Conservation (phyloP, 768 basidiomycete species). For the Podaxis sp. region DNA sequence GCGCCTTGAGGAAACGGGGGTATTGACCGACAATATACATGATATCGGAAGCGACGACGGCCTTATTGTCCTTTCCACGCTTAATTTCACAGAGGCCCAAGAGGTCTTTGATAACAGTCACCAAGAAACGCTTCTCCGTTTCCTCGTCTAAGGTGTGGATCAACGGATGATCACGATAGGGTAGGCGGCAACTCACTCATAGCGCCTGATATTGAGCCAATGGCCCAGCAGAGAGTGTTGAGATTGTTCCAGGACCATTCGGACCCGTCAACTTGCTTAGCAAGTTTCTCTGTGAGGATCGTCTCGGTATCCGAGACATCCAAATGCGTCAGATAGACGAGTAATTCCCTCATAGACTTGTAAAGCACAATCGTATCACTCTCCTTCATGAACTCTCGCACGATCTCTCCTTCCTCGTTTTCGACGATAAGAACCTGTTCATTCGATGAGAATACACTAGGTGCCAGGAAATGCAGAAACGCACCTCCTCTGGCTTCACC, state of each 20-base stretch:
- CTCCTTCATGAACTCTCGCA: constrained; percentile 99
- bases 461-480: constrained; percentile 19
- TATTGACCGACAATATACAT: constrained; percentile 99
- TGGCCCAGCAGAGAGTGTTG: constrained; percentile 99
- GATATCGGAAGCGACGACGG: constrained; percentile 93
- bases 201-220: constrained; percentile 97
- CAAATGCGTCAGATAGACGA: constrained; percentile 96
- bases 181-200: constrained; percentile 73
- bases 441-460: background rate
- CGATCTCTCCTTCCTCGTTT: constrained; percentile 99
- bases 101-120: constrained; percentile 98
- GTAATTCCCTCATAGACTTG: constrained; percentile 96
- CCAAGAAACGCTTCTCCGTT: constrained; percentile 97
- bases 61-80: constrained; percentile 99
- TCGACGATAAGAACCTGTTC: constrained; percentile 93
- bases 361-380: constrained; percentile 97
- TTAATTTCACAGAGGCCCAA: constrained; percentile 98
- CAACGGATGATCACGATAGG: background rate
- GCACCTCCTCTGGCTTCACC: constrained; percentile 99
- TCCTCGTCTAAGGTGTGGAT: constrained; percentile 73
- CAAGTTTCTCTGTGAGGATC: constrained; percentile 95
- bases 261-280: constrained; percentile 94
- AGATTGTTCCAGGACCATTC: constrained; percentile 99
- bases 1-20: constrained; percentile 97
- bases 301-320: constrained; percentile 96